phyloP scores from a whole-genome alignment of 768 basidiomycete genomes.

The Paxillus ammoniavirescens region DNA sequence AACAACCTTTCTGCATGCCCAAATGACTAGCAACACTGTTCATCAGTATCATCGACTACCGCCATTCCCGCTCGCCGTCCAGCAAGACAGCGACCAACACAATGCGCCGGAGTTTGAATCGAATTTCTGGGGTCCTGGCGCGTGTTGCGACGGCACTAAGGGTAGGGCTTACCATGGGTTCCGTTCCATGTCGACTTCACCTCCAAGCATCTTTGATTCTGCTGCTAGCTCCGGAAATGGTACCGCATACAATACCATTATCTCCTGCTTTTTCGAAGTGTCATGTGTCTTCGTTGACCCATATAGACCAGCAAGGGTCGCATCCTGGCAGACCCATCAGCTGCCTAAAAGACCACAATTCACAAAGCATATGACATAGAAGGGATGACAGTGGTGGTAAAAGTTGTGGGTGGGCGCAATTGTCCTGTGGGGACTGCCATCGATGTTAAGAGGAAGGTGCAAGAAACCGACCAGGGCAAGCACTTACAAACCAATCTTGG shows the following conservation, averaged over 20 bases:
- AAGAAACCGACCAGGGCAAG: neutral
- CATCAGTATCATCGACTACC: neutral
- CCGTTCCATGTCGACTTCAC: slow-evolving; percentile 90
- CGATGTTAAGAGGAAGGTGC: neutral
- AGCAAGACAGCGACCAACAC: slow-evolving; percentile 3
- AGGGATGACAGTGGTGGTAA: slow-evolving; percentile 95
- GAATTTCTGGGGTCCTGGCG: slow-evolving; percentile 25
- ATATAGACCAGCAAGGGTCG: slow-evolving; percentile 80
- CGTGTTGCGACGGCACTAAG: slow-evolving; percentile 8
- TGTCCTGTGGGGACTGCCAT: slow-evolving; percentile 77
- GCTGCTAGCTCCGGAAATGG: slow-evolving; percentile 85
- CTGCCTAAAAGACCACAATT: slow-evolving; percentile 1
- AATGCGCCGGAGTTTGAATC: slow-evolving; percentile 29
- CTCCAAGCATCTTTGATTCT: slow-evolving; percentile 79
- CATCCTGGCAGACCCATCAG: slow-evolving; percentile 58
- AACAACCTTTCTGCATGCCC: neutral
- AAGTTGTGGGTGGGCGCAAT: slow-evolving; percentile 92
- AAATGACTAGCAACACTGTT: neutral
- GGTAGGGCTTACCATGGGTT: slow-evolving; percentile 53
- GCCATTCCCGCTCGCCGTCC: slow-evolving; percentile 1
- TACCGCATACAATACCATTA: slow-evolving; percentile 85
- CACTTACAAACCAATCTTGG: slow-evolving; percentile 89
- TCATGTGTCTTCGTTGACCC: slow-evolving; percentile 98
- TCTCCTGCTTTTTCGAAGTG: slow-evolving; percentile 96
- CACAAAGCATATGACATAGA: slow-evolving; percentile 58